A percentile compares a stretch with the other conserved stretches of the same genome.
phyloP scores from a whole-genome alignment of 306 rosid species.

The Ormosia emarginata region DNA sequence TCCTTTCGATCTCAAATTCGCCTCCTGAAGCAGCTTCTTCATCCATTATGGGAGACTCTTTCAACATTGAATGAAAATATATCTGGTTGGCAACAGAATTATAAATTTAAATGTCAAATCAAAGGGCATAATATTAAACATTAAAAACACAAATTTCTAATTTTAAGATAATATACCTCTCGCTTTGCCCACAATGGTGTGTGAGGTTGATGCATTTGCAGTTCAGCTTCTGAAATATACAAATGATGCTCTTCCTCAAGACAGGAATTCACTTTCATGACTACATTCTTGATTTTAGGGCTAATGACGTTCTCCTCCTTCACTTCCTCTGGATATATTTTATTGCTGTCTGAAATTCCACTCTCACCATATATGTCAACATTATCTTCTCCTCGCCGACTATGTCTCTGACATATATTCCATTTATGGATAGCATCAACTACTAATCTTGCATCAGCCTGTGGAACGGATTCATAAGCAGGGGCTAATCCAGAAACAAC shows the following conservation, averaged over 20 bases:
- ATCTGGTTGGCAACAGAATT: conserved; percentile 50
- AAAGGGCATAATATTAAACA: neutral
- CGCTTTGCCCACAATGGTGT: conserved; percentile 74
- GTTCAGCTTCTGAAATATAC: conserved; percentile 95
- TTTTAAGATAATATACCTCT: conserved; percentile 49
- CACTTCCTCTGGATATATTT: conserved; percentile 57
- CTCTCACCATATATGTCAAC: conserved; percentile 89
- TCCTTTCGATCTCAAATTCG: conserved; percentile 78
- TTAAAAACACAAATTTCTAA: neutral
- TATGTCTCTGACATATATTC: conserved; percentile 83
- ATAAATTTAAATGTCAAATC: conserved; percentile 9
- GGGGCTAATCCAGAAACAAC: conserved; percentile 47
- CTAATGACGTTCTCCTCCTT: conserved; percentile 38
- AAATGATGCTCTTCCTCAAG: conserved; percentile 65
- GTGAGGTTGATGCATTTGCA: conserved; percentile 72
- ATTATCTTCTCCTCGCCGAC: conserved; percentile 65
- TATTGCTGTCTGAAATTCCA: conserved; percentile 58
- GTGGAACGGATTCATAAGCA: conserved; percentile 51
- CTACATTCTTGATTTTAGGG: conserved; percentile 44
- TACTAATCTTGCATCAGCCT: conserved; percentile 60
- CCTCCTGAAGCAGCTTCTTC: conserved; percentile 51
- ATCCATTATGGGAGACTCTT: conserved; percentile 47
- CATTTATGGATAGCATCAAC: conserved; percentile 92
- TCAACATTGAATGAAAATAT: conserved; percentile 65
- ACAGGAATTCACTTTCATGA: conserved; percentile 39